Conservation (phyloP, 257 asterid species). For the Plantago elongata region DNA sequence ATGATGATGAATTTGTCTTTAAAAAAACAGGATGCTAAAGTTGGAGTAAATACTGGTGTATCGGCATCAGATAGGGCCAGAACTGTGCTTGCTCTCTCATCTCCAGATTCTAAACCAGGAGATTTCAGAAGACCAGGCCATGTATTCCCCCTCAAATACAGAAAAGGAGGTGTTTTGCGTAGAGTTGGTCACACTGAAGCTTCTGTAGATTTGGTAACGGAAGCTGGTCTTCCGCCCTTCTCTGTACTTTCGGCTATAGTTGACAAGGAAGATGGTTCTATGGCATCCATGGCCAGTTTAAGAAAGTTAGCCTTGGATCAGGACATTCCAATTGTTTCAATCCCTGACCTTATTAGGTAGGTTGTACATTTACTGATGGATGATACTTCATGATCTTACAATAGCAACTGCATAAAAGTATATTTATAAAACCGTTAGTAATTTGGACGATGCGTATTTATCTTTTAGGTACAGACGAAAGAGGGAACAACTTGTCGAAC, state of each 20-base stretch:
- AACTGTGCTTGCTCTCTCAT: constrained; percentile 64
- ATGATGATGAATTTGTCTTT: not conserved
- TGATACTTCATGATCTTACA: not conserved
- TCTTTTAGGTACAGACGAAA: constrained; percentile 64
- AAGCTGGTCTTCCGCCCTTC: constrained; percentile 55
- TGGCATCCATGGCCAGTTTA: constrained; percentile 44
- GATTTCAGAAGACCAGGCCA: constrained; percentile 87
- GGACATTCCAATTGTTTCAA: constrained; percentile 58
- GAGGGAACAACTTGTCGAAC: constrained; percentile 70
- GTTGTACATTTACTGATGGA: not conserved
- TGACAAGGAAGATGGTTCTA: constrained; percentile 59
- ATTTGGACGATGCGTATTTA: constrained; percentile 2
- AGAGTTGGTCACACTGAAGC: constrained; percentile 88
- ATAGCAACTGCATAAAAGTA: no score
- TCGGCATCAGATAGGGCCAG: constrained; percentile 78
- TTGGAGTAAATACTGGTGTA: constrained; percentile 66
- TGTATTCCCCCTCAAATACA: constrained; percentile 75
- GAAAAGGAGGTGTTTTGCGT: constrained; percentile 71
- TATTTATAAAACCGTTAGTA: not conserved
- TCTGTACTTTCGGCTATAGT: constrained; percentile 65
- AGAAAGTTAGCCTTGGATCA: constrained; percentile 46
- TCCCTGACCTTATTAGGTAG: constrained; percentile 74
- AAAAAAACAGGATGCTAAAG: constrained; percentile 57
- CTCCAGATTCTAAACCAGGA: constrained; percentile 53
- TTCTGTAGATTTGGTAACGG: constrained; percentile 57